Base-by-base conservation (phyloP, 2,329 filamentous ascomycete species). In the Cercospora zeina region DNA sequence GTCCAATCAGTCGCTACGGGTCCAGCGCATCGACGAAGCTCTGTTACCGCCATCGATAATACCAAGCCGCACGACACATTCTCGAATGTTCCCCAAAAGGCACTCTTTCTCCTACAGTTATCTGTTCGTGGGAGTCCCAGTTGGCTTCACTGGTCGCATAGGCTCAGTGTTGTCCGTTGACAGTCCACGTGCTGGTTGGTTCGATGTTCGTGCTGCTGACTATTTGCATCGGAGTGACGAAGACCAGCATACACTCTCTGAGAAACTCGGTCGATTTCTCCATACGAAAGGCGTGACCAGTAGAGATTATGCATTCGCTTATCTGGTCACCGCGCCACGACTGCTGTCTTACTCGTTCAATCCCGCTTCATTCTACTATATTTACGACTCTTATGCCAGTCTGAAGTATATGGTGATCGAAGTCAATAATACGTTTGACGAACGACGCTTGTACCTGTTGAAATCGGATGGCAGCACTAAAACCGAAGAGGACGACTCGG, bases 351-450 rank as follows among this genome's bases (percentile, higher is more conserved):
- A 89, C 70, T 83, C 85, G 21, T 91, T 90, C 75, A 92, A 91
- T 68, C 88, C 88, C 0, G 87, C 89, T 2, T 91, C 88, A 0
- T 89, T 92, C 69, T 93, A 89, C 88, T 91, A 91, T 67, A 81
- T 93, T 2, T 92, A 93, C 72, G 82, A 85, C 11, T 67, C 75
- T 0, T 74, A 83, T 8, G 82, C 82, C 61, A 74, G 81, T 5
- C 78, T 92, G 13, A 82, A 79, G 24, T 86, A 85, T 59, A 85
- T 91, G 75, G 80, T 93, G 1, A 71, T 90, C 0, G 89, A 93
- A 72, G 87, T 91, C 50, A 90, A 90, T 74, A 91, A 91, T 68
- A 90, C 88, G 0, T 91, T 90, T 70, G 87, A 85, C 54, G 89
- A 92, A 73, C 81, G 87, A 55, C 83, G 87, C 9, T 83, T 88